Evolutionary conservation across 164 flowering plant genomes (phyloP), one percentile per base, ranked within the genome.

Genomic region (Brasenia schreberi): DNA sequence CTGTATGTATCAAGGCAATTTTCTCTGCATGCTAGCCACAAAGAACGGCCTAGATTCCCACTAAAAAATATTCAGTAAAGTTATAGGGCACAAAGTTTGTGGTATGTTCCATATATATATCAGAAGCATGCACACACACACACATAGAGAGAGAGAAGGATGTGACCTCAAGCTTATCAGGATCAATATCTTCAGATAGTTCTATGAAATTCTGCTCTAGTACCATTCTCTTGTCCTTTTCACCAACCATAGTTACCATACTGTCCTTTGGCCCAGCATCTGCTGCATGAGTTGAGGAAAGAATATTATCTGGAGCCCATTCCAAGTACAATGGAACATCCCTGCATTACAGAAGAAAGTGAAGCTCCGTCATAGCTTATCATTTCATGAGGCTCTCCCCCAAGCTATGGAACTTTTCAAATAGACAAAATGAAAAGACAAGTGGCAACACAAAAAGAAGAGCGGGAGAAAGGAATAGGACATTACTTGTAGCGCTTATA

Each of bases 151-250:
- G 12, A 11, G 12, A n/a, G 59, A 12, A n/a, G n/a, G n/a, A n/a
- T n/a, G n/a, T n/a, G n/a, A 94, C 97, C 97, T 95, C 97, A 68
- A 84, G 81, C 78, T 88, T 83, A 69, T 92, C 97, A 70, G 92
- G 88, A 76, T 95, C 97, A 64, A 79, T 69, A 71, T 92, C 96
- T 53, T 59, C 75, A 49, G 80, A 85, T 5, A 77, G 69, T 79
- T 80, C 96, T 72, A 81, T 86, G 59, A 84, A 74, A 1, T 65
- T 77, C 69, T 87, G 87, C 76, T 87, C 90, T 64, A 88, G 68
- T 18, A 83, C 65, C 12, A 75, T 77, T 45, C 53, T 45, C 12
- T 45, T 45, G 53, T 45, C 53, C 12, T 45, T 45, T 45, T 4
- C 53, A 45, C 53, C 53, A 45, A 12, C 12, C 12, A 12, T 23